Percentiles rank a stretch among this genome's conserved stretches.
Conservation (phyloP, 2,329 filamentous ascomycete genomes). For the Sporothrix protearum region DNA sequence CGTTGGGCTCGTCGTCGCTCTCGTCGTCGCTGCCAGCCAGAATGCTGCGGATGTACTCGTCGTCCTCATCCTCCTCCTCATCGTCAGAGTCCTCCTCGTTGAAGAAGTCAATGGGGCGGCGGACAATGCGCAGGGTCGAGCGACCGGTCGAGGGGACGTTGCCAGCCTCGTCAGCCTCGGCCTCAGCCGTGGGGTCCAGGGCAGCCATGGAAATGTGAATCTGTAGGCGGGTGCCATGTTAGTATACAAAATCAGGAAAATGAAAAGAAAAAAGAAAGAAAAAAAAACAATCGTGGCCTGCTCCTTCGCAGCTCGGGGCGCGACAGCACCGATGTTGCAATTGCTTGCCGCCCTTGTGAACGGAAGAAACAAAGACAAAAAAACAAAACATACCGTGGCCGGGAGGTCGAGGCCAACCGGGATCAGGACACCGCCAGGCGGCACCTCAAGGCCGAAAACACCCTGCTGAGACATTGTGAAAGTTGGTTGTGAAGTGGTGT, state of each 20-base stretch:
- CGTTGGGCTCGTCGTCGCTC: slow-evolving; percentile 71
- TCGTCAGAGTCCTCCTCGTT: slow-evolving; percentile 56
- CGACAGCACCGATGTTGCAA: background rate
- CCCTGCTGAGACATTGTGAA: slow-evolving; percentile 28
- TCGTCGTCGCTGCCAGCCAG: slow-evolving; percentile 49
- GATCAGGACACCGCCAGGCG: slow-evolving; percentile 76
- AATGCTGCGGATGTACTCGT: slow-evolving; percentile 59
- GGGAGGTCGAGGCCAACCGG: slow-evolving; percentile 75
- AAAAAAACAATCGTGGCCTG: background rate
- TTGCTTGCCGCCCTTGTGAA: background rate
- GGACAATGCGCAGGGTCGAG: slow-evolving; percentile 88
- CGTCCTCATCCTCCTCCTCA: slow-evolving; percentile 60
- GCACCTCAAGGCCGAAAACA: slow-evolving; percentile 87
- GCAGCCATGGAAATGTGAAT: slow-evolving; percentile 99
- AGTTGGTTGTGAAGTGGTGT: background rate
- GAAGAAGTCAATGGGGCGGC: slow-evolving; percentile 52
- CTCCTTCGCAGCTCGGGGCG: too few relatives aligned
- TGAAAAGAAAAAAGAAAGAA: background rate
- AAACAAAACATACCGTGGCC: slow-evolving; percentile 65
- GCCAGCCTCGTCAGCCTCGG: slow-evolving; percentile 61
- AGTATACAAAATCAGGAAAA: background rate
- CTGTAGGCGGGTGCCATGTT: slow-evolving; percentile 43
- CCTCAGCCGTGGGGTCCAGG: slow-evolving; percentile 79
- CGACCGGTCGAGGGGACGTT: slow-evolving; percentile 63
- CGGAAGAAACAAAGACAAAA: background rate